Evolutionary conservation across 75 land plant genomes (phyloP).

Genomic region (Ceratopteris richardii): DNA sequence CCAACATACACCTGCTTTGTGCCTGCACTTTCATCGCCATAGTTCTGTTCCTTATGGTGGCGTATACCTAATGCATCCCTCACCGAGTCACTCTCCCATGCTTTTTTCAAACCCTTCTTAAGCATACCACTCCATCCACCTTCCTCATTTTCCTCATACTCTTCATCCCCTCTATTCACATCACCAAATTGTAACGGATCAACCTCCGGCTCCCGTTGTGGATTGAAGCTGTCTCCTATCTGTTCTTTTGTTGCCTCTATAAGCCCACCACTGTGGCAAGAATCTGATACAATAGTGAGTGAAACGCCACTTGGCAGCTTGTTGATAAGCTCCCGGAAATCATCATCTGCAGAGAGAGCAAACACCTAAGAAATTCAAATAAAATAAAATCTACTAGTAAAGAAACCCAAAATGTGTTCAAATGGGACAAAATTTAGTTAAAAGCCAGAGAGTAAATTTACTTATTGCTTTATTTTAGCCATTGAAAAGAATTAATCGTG

Average conservation of each 20-base stretch:
- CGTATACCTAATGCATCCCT: background rate
- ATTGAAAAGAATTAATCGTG: too few relatives aligned
- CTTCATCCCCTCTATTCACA: background rate
- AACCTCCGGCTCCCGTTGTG: slow-evolving; percentile 7
- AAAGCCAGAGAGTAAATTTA: too few relatives aligned
- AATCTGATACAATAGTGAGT: slow-evolving; percentile 79
- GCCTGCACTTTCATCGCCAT: slow-evolving; percentile 13
- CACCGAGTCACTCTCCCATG: background rate
- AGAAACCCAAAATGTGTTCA: too few relatives aligned
- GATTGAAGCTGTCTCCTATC: slow-evolving; percentile 38
- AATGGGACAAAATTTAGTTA: too few relatives aligned
- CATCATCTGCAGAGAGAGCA: slow-evolving; percentile 47
- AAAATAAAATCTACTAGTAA: too few relatives aligned
- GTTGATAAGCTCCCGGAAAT: slow-evolving; percentile 56
- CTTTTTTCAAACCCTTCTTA: background rate
- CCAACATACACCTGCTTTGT: slow-evolving; percentile 9
- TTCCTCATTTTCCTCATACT: background rate
- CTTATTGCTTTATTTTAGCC: too few relatives aligned
- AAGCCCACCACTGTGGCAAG: slow-evolving; percentile 74
- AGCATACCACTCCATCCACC: slow-evolving; percentile 2
- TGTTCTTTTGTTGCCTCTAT: slow-evolving; percentile 73
- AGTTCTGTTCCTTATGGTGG: slow-evolving; percentile 13
- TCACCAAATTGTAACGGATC: background rate
- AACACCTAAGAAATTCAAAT: background rate
- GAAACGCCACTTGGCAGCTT: slow-evolving; percentile 44